Percentiles rank a stretch among this genome's conserved stretches.
These are phyloP conservation scores for Sphaerulina musiva DNA, from an alignment of 2,329 filamentous ascomycete genomes.

Conservation along the genomic window DNA sequence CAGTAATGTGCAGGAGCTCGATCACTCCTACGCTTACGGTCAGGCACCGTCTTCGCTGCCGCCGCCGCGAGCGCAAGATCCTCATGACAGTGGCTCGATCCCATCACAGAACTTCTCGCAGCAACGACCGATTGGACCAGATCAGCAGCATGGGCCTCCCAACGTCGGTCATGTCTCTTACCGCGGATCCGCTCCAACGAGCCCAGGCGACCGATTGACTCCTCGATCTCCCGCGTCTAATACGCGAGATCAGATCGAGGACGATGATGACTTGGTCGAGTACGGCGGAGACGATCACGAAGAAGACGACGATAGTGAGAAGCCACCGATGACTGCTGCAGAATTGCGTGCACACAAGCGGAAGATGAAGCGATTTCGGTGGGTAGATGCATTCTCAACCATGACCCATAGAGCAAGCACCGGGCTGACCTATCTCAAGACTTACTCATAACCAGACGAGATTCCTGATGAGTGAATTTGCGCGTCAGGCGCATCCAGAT, in stretches of 20 bases:
- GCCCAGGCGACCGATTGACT: slow-evolving; percentile 42
- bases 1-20: slow-evolving; percentile 20
- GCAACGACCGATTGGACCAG: neutral
- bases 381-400: slow-evolving; percentile 19
- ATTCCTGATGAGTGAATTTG: slow-evolving; percentile 94
- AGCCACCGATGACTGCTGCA: slow-evolving; percentile 39
- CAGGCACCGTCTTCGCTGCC: neutral
- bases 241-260: slow-evolving; percentile 32
- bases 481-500: slow-evolving; percentile 88
- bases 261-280: slow-evolving; percentile 39
- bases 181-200: slow-evolving; percentile 42
- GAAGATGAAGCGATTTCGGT: slow-evolving; percentile 73
- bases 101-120: neutral
- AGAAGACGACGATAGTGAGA: slow-evolving; percentile 25
- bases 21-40: neutral
- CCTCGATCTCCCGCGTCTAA: slow-evolving; percentile 36
- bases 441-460: slow-evolving; percentile 96
- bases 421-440: slow-evolving; percentile 42
- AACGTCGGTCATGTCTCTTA: slow-evolving; percentile 25
- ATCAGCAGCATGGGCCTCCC: neutral
- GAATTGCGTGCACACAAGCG: slow-evolving; percentile 46
- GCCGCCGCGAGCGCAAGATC: neutral
- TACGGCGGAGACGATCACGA: slow-evolving; percentile 30
- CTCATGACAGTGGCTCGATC: neutral
- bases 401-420: slow-evolving; percentile 3